Evolutionary conservation across 2,329 filamentous ascomycete species (phyloP), one percentile per base, ranked within the genome.

Genomic region (Lizonia empirigonia): DNA sequence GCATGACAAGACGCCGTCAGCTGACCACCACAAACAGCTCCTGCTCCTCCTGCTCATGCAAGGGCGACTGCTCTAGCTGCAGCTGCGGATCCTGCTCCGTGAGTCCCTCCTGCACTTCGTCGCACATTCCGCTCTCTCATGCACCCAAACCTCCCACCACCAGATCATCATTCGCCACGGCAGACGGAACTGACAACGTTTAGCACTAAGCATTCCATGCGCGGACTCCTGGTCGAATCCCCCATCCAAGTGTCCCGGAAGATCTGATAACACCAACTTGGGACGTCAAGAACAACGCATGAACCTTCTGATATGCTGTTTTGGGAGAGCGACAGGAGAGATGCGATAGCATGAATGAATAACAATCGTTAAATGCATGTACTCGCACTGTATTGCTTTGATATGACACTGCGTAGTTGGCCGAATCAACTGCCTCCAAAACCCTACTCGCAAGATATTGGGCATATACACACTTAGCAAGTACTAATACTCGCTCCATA

Each of bases 11-110:
- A 12, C 18, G 16, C 49, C 27, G 40, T 33, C 34, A 45, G 26
- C 42, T 46, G 22, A 50, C 56, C 41, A 47, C 29, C 20, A n/a
- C 4, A 9, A 38, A 44, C 24, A 66, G 63, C 52, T 44, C 51
- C 58, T 71, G 68, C 62, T 39, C 56, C 33, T 48, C 64, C 45
- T 71, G 68, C 66, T 51, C 55, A 46, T 69, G 67, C 64, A 50
- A 51, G 45, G 67, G 68, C 47, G 58, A 70, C 55, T 71, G 68
- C 67, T 55, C 61, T 48, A 56, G 53, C 52, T 71, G 68, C 58
- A 53, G 57, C 38, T 71, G 68, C 59, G 59, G 62, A 44, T 56
- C 63, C 39, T 71, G 68, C 67, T 56, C 57, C 16, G 57, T 60
- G 49, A 37, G 55, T 56, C 9, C n/a, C 27, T 22, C 35, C 7